Conservation (phyloP, 495 filamentous ascomycete species). For the Talaromyces wortmannii region DNA sequence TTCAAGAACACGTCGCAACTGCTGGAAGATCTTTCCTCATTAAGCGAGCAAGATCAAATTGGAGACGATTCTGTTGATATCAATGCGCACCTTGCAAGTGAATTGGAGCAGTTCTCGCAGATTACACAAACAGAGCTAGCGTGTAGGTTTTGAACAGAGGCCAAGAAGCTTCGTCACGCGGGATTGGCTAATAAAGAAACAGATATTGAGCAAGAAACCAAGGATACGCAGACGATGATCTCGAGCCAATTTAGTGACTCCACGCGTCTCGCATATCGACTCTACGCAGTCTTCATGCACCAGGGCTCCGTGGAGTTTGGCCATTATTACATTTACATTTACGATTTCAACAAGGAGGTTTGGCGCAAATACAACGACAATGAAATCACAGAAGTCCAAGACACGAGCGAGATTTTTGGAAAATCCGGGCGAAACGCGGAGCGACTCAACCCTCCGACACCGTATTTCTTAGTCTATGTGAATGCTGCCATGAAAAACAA, state of each 20-base stretch:
- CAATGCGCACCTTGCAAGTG: slow-evolving; percentile 16
- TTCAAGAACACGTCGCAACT: slow-evolving; percentile 20
- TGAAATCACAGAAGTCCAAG: slow-evolving; percentile 61
- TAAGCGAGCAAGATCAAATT: slow-evolving; percentile 12
- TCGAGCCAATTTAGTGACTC: slow-evolving; percentile 53
- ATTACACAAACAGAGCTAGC: slow-evolving; percentile 26
- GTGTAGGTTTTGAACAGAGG: slow-evolving; percentile 17
- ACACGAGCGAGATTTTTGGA: slow-evolving; percentile 58
- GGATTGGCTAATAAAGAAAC: slow-evolving; percentile 6
- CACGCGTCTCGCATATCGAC: slow-evolving; percentile 61
- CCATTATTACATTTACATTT: slow-evolving; percentile 97
- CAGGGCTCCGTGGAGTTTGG: slow-evolving; percentile 63
- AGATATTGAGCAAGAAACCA: slow-evolving; percentile 44
- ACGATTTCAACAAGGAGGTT: slow-evolving; percentile 69
- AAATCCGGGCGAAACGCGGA: slow-evolving; percentile 50
- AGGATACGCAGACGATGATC: slow-evolving; percentile 43
- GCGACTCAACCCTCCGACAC: slow-evolving; percentile 57
- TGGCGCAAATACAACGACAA: slow-evolving; percentile 97
- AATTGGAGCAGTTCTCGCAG: slow-evolving; percentile 25
- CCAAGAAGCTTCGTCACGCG: neutral
- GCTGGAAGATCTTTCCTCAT: slow-evolving; percentile 22
- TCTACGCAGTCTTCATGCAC: slow-evolving; percentile 92
- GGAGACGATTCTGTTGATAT: slow-evolving; percentile 20
- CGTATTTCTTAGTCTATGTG: slow-evolving; percentile 87
- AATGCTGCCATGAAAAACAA: slow-evolving; percentile 51